Conservation (phyloP, 1,284 basidiomycete genomes). For the Austroboletus niveus region DNA sequence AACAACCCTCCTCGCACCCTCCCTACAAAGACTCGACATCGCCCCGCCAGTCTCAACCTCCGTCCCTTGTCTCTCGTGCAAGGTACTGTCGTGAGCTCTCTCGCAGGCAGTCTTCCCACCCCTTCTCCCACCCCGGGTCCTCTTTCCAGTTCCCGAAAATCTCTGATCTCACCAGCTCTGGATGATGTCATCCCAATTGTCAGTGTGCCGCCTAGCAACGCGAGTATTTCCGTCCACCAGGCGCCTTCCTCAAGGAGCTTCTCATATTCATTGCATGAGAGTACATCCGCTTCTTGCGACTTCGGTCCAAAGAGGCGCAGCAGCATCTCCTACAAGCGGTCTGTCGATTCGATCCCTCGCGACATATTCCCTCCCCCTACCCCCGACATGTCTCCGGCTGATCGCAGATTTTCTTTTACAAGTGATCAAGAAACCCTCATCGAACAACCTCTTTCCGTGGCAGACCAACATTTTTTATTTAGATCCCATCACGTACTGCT, state of each 20-base stretch:
- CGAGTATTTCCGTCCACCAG: slow-evolving; percentile 9
- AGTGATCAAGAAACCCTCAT: slow-evolving; percentile 38
- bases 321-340: slow-evolving; percentile 72
- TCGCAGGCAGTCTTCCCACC: slow-evolving; percentile 48
- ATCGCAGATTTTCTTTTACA: slow-evolving; percentile 41
- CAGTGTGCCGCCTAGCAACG: slow-evolving; percentile 14
- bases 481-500: slow-evolving; percentile 78
- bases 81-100: slow-evolving; percentile 39
- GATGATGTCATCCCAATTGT: slow-evolving; percentile 30
- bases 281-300: slow-evolving; percentile 1
- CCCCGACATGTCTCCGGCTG: slow-evolving; percentile 69
- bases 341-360: slow-evolving; percentile 38
- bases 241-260: slow-evolving; percentile 12
- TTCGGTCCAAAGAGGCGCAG: slow-evolving; percentile 42
- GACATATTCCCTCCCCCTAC: slow-evolving; percentile 56
- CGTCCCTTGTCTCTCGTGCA: slow-evolving; percentile 69
- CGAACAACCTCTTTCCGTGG: slow-evolving; percentile 53
- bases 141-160: slow-evolving; percentile 43
- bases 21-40: slow-evolving; percentile 44
- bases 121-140: slow-evolving; percentile 50
- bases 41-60: slow-evolving; percentile 62
- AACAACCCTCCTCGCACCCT: slow-evolving; percentile 11
- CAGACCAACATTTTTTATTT: slow-evolving; percentile 79
- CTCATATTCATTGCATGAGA: slow-evolving; percentile 20
- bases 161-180: slow-evolving; percentile 47